A percentile compares a stretch with the other conserved stretches of the same genome.
phyloP scores from a whole-genome alignment of 352 stramenopile genomes.

The Globisporangium nagaii region DNA sequence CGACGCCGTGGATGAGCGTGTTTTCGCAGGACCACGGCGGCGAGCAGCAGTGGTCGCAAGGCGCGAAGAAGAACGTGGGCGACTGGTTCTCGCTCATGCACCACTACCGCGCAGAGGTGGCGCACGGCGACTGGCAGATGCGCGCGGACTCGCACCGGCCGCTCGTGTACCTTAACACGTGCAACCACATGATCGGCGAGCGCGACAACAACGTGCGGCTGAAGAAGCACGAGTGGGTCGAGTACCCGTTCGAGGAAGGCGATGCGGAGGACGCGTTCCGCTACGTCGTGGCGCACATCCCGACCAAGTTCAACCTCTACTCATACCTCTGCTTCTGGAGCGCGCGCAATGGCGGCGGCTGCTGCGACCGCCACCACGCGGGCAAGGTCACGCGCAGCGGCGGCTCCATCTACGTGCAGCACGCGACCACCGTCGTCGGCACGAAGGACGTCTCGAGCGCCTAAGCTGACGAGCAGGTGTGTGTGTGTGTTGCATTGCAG shows the following conservation, averaged over 20 bases:
- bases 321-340: constrained; percentile 74
- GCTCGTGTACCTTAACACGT: constrained; percentile 84
- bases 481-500: neutral
- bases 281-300: constrained; percentile 77
- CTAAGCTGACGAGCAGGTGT: neutral
- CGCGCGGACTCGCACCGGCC: constrained; percentile 41
- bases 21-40: constrained; percentile 74
- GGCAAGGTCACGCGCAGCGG: constrained; percentile 47
- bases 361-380: constrained; percentile 57
- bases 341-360: constrained; percentile 72
- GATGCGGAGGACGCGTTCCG: constrained; percentile 62
- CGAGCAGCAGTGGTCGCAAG: constrained; percentile 77
- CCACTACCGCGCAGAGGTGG: constrained; percentile 67
- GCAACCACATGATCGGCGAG: constrained; percentile 88
- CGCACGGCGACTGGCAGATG: constrained; percentile 39
- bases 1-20: constrained; percentile 52
- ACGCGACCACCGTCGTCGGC: neutral
- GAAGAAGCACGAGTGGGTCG: constrained; percentile 73
- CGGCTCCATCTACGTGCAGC: constrained; percentile 60
- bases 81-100: constrained; percentile 89
- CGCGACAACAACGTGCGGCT: constrained; percentile 74
- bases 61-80: constrained; percentile 74
- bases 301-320: constrained; percentile 87
- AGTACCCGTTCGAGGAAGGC: constrained; percentile 77
- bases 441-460: neutral